phyloP scores from a whole-genome alignment of 345 rosid species.

The Microcos paniculata region DNA sequence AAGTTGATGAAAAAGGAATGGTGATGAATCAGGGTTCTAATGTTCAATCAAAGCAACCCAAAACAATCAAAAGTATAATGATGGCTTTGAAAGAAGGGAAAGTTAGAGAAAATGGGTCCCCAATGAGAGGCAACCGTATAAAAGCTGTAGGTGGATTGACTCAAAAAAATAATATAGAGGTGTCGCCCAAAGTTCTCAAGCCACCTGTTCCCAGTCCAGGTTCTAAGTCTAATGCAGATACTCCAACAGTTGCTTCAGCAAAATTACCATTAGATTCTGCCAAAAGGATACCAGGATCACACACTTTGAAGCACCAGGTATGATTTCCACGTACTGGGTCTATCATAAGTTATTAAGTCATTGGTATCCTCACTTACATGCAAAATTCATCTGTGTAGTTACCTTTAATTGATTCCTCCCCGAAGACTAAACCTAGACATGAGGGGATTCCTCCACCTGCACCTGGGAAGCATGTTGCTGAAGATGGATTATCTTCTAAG shows the following conservation, averaged over 20 bases:
- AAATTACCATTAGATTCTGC: constrained; percentile 53
- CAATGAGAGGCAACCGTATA: constrained; percentile 63
- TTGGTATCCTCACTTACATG: constrained; percentile 13
- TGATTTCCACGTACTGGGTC: constrained; percentile 11
- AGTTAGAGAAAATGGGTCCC: constrained; percentile 81
- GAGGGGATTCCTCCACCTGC: constrained; percentile 63
- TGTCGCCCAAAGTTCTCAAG: constrained; percentile 65
- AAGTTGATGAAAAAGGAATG: constrained; percentile 49
- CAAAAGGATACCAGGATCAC: constrained; percentile 50
- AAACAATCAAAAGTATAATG: constrained; percentile 80
- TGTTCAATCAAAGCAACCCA: constrained; percentile 70
- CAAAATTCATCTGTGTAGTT: constrained; percentile 42
- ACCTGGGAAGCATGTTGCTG: constrained; percentile 47
- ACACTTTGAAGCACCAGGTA: constrained; percentile 79
- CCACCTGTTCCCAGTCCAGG: constrained; percentile 45
- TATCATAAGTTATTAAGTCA: constrained; percentile 3
- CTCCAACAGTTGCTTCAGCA: constrained; percentile 36
- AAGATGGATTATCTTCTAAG: constrained; percentile 55
- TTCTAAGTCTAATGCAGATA: constrained; percentile 51
- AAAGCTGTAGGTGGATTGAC: constrained; percentile 44
- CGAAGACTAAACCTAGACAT: constrained; percentile 68
- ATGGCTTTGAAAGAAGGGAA: constrained; percentile 93
- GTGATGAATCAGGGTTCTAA: constrained; percentile 47
- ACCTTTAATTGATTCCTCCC: constrained; percentile 54
- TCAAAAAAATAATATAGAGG: constrained; percentile 57